These are phyloP conservation scores for Batrachochytrium dendrobatidis DNA, from an alignment of 371 early-diverging fungal species.

Conservation along the genomic window DNA sequence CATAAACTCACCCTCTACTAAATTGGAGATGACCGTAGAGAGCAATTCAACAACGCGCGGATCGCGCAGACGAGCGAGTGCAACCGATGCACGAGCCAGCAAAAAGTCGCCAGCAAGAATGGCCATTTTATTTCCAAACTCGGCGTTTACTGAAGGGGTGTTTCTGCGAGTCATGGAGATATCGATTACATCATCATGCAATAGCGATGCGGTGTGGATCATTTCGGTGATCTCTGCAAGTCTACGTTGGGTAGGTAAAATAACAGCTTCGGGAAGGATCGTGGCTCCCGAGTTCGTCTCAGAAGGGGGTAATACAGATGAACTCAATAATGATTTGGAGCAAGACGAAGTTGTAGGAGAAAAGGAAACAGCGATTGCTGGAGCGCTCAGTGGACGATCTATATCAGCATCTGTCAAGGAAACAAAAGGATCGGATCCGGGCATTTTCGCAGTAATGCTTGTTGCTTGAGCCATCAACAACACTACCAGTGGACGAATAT, in stretches of 20 bases:
- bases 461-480: slow-evolving; percentile 85
- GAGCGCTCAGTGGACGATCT: slow-evolving; percentile 14
- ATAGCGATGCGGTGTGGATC: slow-evolving; percentile 91
- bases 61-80: slow-evolving; percentile 77
- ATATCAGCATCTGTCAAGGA: slow-evolving; percentile 10
- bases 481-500: slow-evolving; percentile 85
- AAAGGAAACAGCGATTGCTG: background rate
- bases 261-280: slow-evolving; percentile 14
- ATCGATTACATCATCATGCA: slow-evolving; percentile 93
- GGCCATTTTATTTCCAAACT: slow-evolving; percentile 95
- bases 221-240: slow-evolving; percentile 94
- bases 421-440: too few relatives aligned
- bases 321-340: background rate
- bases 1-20: slow-evolving; percentile 96
- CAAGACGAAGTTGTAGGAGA: background rate
- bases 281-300: too few relatives aligned
- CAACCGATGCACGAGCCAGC: slow-evolving; percentile 84
- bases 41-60: slow-evolving; percentile 87
- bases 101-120: slow-evolving; percentile 92
- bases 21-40: slow-evolving; percentile 84
- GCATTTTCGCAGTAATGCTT: slow-evolving; percentile 27
- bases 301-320: too few relatives aligned
- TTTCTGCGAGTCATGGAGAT: slow-evolving; percentile 60
- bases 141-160: slow-evolving; percentile 67
- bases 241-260: slow-evolving; percentile 82